Evolutionary conservation across 1,284 basidiomycete species (phyloP), one percentile per base, ranked within the genome.

Genomic region (Tilletia setariae): DNA sequence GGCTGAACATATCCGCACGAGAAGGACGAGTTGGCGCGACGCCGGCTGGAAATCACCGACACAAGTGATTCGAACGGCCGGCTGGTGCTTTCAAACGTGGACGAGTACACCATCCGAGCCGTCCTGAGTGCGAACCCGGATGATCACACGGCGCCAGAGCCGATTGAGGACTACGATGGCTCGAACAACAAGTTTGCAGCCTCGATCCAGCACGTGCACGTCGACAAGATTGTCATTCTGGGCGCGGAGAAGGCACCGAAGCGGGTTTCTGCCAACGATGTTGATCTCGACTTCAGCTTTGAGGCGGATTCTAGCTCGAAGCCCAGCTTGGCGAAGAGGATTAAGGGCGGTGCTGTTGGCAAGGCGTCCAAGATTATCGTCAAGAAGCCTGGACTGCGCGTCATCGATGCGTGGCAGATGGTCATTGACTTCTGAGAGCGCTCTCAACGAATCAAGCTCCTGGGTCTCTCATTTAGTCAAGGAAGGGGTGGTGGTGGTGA

Each of bases 1-100:
- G 95, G 96, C 7, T 90, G 91, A 72, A 89, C 90, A 0, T 98
- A 90, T 83, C 86, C 86, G 1, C 90, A 94, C 84, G 85, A 89
- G 74, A 78, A 87, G 4, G 94, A 95, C 42, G 86, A 93, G 64
- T 89, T 91, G 79, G 86, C 96, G 65, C 94, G 80, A 76, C 73
- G 79, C 46, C 70, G 71, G 6, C 78, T 81, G 65, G 67, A 72
- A 70, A 21, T 62, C 9, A 63, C 62, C 1, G 53, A 42, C 11
- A 43, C 23, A 11, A 21, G 6, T 15, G 25, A 63, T 8, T 4
- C 35, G 6, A 40, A 40, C 11, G 61, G 61, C 16, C 67, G 21
- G 35, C 0, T 21, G 1, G 53, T 59, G 49, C 51, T 66, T 32
- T 30, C 59, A 0, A 44, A 65, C 9, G 47, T 63, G 15, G 67